These are phyloP conservation scores for Epichloe brachyelytri DNA, from an alignment of 2,329 filamentous ascomycete genomes.

Conservation along the genomic window DNA sequence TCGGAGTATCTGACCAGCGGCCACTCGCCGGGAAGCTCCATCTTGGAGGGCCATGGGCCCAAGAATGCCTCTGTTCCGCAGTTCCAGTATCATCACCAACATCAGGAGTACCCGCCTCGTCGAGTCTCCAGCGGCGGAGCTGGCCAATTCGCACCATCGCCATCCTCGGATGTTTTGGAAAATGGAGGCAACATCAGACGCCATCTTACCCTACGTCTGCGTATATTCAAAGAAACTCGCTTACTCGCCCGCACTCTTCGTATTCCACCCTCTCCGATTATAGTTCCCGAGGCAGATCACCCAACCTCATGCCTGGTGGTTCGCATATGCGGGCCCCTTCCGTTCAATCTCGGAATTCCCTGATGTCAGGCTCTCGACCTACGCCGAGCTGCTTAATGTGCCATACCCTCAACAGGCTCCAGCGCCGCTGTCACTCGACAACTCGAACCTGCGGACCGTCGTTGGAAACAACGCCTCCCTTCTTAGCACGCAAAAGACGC, in stretches of 20 bases:
- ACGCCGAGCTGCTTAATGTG: constrained; percentile 48
- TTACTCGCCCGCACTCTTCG: constrained; percentile 59
- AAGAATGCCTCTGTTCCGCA: constrained; percentile 36
- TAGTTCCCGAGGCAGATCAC: constrained; percentile 49
- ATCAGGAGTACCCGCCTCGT: constrained; percentile 27
- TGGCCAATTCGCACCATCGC: constrained; percentile 18
- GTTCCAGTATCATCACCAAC: constrained; percentile 52
- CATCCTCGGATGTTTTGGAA: constrained; percentile 40
- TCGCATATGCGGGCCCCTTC: constrained; percentile 35
- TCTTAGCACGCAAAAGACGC: constrained; percentile 79
- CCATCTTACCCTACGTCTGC: constrained; percentile 46
- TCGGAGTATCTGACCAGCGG: constrained; percentile 30
- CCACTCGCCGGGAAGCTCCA: constrained; percentile 37
- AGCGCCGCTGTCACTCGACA: constrained; percentile 60
- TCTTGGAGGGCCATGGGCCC: constrained; percentile 30
- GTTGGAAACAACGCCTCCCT: constrained; percentile 86
- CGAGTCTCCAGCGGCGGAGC: constrained; percentile 30
- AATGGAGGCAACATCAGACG: constrained; percentile 40
- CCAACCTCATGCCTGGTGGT: constrained; percentile 29
- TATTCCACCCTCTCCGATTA: constrained; percentile 66
- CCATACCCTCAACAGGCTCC: constrained; percentile 70
- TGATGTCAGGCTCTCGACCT: constrained; percentile 38
- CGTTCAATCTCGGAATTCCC: constrained; percentile 41
- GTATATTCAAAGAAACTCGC: constrained; percentile 40
- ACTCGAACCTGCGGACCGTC: constrained; percentile 62